Conservation (phyloP, 352 stramenopile genomes). For the Phytophthora idaei region DNA sequence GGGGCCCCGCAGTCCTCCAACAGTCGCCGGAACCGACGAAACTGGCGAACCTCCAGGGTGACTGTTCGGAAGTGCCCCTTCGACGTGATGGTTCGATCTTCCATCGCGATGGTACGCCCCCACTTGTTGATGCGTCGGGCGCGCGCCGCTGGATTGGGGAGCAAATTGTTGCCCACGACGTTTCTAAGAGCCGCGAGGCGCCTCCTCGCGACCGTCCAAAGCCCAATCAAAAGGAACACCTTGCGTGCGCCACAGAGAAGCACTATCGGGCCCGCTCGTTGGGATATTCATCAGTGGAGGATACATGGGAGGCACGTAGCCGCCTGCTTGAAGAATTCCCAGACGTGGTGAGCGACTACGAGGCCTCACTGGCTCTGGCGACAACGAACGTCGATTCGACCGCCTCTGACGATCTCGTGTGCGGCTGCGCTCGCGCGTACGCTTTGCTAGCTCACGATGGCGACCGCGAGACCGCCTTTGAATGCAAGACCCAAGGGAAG, state of each 20-base stretch:
- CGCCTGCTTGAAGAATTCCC: background rate
- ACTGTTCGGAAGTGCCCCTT: background rate
- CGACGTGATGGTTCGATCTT: no score
- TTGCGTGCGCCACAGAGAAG: background rate
- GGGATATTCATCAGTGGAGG: background rate
- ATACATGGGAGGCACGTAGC: background rate
- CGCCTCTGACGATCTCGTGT: background rate
- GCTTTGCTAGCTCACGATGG: no score
- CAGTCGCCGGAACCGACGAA: no score
- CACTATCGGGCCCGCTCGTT: background rate
- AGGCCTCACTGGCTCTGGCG: background rate
- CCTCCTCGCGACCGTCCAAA: background rate
- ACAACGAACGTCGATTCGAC: background rate
- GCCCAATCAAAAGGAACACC: no score
- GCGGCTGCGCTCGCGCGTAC: no score
- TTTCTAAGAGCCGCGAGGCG: background rate
- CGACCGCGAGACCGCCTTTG: no score
- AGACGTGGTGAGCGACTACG: background rate
- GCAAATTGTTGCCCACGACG: background rate
- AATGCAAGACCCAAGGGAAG: no score
- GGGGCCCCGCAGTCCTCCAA: no score
- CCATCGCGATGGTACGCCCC: background rate
- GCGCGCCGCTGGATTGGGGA: background rate
- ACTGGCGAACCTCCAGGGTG: background rate
- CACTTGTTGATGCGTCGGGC: background rate